Evolutionary conservation across 2,329 filamentous ascomycete species (phyloP), one percentile per base, ranked within the genome.

Genomic region (Pezicula carpinea): DNA sequence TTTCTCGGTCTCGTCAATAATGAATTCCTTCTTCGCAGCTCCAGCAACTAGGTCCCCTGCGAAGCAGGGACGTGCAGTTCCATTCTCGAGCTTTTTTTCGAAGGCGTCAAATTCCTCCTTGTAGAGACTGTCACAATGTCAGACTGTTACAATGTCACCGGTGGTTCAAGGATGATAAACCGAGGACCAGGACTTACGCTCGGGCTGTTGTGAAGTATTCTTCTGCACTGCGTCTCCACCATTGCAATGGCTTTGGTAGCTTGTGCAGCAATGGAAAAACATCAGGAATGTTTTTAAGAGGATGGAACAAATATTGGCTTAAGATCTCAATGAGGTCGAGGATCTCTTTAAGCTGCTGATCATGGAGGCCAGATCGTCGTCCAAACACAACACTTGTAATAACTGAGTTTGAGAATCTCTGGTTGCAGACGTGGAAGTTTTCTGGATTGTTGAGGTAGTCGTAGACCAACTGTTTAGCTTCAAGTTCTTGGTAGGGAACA

Each of bases 341-440:
- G n/a, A 56, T 45, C 35, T 57, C 56, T n/a, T 32, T 49, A 1
- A 51, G 49, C 10, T 56, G 43, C 6, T 46, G 46, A 42, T 59
- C 49, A 14, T 53, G 52, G 3, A 59, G 55, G 23, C 53, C 44
- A 31, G 53, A 31, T 5, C 53, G n/a, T 7, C 43, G 43, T 6
- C 61, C 62, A 46, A 62, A 64, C 3, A 61, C 54, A 13, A 64
- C 57, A 43, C 55, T 59, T 57, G 64, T 62, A 44, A 64, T 55
- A 6, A 64, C 58, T 6, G 48, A 50, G 41, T 60, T 63, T 1
- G 56, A 48, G 42, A 51, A 64, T 4, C 61, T 53, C n/a, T 51
- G 51, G 44, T 57, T 61, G 7, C 54, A 54, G 2, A 22, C 39
- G 38, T 40, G 59, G 55, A 56, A 64, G 21, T 42, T 18, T 2